Evolutionary conservation across 257 asterid species (phyloP), one percentile per base, ranked within the genome.

Genomic region (Solanum phureja): DNA sequence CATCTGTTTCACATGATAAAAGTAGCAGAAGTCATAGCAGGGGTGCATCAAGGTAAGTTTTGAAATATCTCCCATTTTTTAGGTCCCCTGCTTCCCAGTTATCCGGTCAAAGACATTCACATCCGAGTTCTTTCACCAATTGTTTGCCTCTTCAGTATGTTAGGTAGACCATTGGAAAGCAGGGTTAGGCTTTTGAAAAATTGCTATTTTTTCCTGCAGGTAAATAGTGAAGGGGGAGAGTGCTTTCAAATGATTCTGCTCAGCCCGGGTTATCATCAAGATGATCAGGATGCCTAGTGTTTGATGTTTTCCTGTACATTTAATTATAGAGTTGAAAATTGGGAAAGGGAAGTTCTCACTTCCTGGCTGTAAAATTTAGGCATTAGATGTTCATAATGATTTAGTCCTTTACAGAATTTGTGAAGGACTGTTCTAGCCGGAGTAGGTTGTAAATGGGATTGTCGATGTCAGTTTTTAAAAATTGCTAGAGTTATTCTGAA

Each of bases 1-100:
- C 98, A 33, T 88, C 98, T 19, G 89, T 92, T 87, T 95, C 98
- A 33, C 97, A 94, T 89, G 98, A 94, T 91, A 94, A 91, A 88
- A 91, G 90, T 89, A 93, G 91, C 87, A 93, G 91, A 92, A 90
- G 87, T 89, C 94, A 76, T 37, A 94, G 87, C 87, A 92, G 91
- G 88, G 95, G 92, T 86, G n/a, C 92, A 64, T 86, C 90, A 88
- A 94, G 96, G 98, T 95, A 84, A 85, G 29, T 19, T 40, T 29
- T 27, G 69, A 52, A 44, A 29, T 49, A 29, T 62, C 66, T 82
- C 86, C 49, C 3, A 56, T 27, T 58, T 27, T 23, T 60, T 84
- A 37, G 60, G 84, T 27, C 40, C 44, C 44, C 7, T 1, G 9
- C 16, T 38, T 9, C 44, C 46, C 31, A 35, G 58, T 76, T 76